These are phyloP conservation scores for Dipodascus geniculatus DNA, from an alignment of 805 yeast species.

Conservation along the genomic window DNA sequence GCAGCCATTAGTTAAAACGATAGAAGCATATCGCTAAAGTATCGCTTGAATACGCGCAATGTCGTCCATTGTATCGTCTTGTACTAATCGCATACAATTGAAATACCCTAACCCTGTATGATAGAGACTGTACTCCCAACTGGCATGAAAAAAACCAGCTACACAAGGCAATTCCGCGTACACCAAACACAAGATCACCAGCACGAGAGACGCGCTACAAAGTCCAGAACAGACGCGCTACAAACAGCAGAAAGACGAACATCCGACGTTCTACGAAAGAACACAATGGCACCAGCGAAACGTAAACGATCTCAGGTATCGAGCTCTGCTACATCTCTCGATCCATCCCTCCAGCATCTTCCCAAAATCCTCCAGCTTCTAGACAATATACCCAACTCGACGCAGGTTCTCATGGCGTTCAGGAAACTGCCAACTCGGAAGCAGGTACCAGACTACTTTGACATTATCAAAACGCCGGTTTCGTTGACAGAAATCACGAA, in stretches of 20 bases:
- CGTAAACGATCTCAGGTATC: not conserved
- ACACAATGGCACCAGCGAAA: not conserved
- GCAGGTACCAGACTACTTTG: not conserved
- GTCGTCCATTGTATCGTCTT: no score
- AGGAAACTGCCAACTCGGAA: not conserved
- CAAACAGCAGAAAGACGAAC: no score
- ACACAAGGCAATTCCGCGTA: no score
- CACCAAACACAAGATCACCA: no score
- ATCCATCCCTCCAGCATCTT: not conserved
- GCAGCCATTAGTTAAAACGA: no score
- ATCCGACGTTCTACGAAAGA: not conserved
- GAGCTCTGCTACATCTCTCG: not conserved
- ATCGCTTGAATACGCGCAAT: no score
- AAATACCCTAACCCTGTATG: no score
- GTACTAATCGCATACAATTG: no score
- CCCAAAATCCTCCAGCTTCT: not conserved
- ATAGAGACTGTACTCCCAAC: no score
- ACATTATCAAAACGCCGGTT: not conserved
- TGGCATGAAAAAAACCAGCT: no score
- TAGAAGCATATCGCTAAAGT: no score
- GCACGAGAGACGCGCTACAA: no score
- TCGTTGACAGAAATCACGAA: not conserved
- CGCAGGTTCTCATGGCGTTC: not conserved
- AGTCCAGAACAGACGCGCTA: not conserved
- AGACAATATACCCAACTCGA: not conserved